Conservation (phyloP, 495 filamentous ascomycete genomes). For the Lindgomyces ingoldianus region DNA sequence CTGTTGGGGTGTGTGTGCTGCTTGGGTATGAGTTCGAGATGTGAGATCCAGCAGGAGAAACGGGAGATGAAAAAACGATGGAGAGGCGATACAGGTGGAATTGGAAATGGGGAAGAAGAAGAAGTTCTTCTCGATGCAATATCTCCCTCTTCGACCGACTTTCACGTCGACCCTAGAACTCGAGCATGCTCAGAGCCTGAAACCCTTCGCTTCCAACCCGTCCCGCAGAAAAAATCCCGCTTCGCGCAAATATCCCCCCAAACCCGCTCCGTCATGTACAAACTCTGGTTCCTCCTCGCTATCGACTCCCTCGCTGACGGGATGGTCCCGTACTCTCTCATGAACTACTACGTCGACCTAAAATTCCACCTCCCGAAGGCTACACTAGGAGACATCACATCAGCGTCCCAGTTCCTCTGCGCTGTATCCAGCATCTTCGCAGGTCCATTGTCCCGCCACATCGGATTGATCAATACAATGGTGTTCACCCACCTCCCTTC, state of each 20-base stretch:
- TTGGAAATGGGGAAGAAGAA: too few species aligned
- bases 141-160: conserved; percentile 17
- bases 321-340: conserved; percentile 59
- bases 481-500: conserved; percentile 83
- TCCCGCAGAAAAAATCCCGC: conserved; percentile 67
- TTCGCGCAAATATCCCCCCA: conserved; percentile 46
- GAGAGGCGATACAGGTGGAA: too few species aligned
- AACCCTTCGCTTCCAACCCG: conserved; percentile 61
- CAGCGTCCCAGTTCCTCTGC: conserved; percentile 55
- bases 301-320: conserved; percentile 80
- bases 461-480: conserved; percentile 86
- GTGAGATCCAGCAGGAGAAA: conserved; percentile 53
- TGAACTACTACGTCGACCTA: conserved; percentile 67
- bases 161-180: neutral
- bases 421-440: conserved; percentile 70
- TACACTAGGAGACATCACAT: conserved; percentile 42
- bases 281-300: conserved; percentile 75
- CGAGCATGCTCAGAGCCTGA: conserved; percentile 52
- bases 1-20: conserved; percentile 64
- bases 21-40: conserved; percentile 57
- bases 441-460: conserved; percentile 69
- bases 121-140: conserved; percentile 26
- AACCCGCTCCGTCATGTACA: conserved; percentile 60
- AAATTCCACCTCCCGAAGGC: conserved; percentile 72
- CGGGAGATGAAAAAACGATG: conserved; percentile 30